phyloP scores from a whole-genome alignment of 768 basidiomycete species.

The Pleurotus tuoliensis region DNA sequence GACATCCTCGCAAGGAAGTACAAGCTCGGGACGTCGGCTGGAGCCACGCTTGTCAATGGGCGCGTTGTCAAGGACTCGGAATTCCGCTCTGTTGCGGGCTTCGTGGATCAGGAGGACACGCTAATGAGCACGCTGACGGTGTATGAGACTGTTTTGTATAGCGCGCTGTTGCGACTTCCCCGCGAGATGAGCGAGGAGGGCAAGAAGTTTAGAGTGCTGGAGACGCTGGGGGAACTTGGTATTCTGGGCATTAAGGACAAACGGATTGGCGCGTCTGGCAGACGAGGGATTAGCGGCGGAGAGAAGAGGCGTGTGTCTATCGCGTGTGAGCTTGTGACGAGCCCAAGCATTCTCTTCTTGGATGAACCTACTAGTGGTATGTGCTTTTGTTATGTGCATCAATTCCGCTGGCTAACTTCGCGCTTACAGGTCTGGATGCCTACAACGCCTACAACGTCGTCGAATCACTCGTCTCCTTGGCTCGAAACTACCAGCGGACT shows the following conservation, averaged over 20 bases:
- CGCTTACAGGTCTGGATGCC: constrained; percentile 73
- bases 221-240: constrained; percentile 95
- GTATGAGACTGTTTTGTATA: constrained; percentile 95
- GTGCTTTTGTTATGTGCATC: constrained; percentile 16
- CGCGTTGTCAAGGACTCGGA: constrained; percentile 66
- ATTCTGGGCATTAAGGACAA: constrained; percentile 88
- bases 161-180: constrained; percentile 84
- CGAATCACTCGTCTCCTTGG: constrained; percentile 81
- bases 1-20: constrained; percentile 91
- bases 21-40: constrained; percentile 76
- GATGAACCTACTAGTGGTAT: constrained; percentile 96
- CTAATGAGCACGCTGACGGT: constrained; percentile 96
- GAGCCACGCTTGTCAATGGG: constrained; percentile 83
- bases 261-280: constrained; percentile 85
- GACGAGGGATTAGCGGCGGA: constrained; percentile 91
- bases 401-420: neutral
- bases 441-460: constrained; percentile 96
- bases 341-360: constrained; percentile 91
- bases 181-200: constrained; percentile 93
- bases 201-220: constrained; percentile 91
- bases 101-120: constrained; percentile 98
- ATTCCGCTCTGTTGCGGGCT: constrained; percentile 87
- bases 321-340: constrained; percentile 96
- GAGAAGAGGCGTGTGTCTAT: constrained; percentile 97
- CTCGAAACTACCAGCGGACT: constrained; percentile 86